A percentile compares a stretch with the other conserved stretches of the same genome.
Conservation (phyloP, 169 alveolate species). For the Eimeria falciformis region DNA sequence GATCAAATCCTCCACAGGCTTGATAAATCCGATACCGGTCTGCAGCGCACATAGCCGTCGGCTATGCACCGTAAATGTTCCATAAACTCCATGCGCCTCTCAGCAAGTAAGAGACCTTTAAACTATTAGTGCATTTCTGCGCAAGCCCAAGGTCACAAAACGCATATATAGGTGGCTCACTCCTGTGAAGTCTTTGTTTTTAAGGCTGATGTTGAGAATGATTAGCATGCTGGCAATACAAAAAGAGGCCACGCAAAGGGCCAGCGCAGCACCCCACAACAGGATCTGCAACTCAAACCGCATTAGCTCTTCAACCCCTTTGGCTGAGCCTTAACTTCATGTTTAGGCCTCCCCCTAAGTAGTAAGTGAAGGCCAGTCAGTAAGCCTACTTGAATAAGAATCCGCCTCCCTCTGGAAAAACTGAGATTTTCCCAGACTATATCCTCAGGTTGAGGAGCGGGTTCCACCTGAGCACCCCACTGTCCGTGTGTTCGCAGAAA, state of each 20-base stretch:
- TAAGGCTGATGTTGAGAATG: slow-evolving; percentile 60
- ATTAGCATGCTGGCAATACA: slow-evolving; percentile 59
- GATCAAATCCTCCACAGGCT: slow-evolving; percentile 60
- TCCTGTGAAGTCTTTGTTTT: slow-evolving; percentile 65
- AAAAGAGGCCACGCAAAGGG: slow-evolving; percentile 51
- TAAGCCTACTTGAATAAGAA: slow-evolving; percentile 34
- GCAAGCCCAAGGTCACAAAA: background rate
- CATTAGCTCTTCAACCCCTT: background rate
- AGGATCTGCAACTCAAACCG: slow-evolving; percentile 29
- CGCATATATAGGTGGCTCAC: slow-evolving; percentile 1
- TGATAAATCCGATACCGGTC: slow-evolving; percentile 59
- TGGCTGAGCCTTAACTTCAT: background rate
- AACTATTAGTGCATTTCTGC: background rate
- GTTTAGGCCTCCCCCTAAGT: background rate
- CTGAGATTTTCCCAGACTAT: slow-evolving; percentile 67
- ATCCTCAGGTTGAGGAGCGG: slow-evolving; percentile 68
- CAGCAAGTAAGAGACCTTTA: background rate
- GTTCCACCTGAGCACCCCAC: slow-evolving; percentile 69
- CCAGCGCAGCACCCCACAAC: slow-evolving; percentile 68
- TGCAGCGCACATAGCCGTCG: background rate
- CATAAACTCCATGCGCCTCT: background rate
- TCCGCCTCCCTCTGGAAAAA: slow-evolving; percentile 30
- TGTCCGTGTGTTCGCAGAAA: background rate
- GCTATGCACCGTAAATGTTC: background rate
- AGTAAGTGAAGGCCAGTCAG: background rate